Base-by-base conservation (phyloP, 2,329 filamentous ascomycete genomes). In the Arachnopeziza araneosa region DNA sequence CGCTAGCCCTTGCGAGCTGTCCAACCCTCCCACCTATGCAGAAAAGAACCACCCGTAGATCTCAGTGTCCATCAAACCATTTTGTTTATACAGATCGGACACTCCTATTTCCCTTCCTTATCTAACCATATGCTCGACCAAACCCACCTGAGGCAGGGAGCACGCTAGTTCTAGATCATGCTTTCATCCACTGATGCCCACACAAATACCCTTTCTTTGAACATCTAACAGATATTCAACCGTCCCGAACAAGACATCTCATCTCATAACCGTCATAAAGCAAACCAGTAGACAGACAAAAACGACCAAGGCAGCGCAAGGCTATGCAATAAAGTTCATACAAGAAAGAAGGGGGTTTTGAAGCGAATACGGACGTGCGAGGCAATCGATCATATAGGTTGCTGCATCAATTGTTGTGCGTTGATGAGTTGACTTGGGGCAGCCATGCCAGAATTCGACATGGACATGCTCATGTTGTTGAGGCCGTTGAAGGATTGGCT, bases 351-450 rank as follows among this genome's bases (percentile, higher is more conserved):
- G 36, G 17, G 6, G 36, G 5, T 44, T 30, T 44, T 44, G 36
- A 44, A 44, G 36, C 36, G 36, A 44, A 44, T 44, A 44, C 36
- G 36, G 12, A 44, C 36, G 36, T 44, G 10, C 4, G 36, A 44
- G 4, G 17, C 17, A 17, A 19, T 19, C 12, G 17, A 14, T 64
- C 64, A 71, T 65, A 71, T 71, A 44, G 67, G 61, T 55, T 75
- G 72, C 58, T 74, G 71, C 64, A 75, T 70, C 62, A 74, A 59
- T 54, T 72, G 71, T 24, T 72, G 72, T 22, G 66, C 61, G 52
- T 66, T 65, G 58, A 75, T 72, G 55, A 75, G 68, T 62, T 75
- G 72, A 63, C 70, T 74, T 1, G 72, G 72, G 22, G 72, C 71
- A 23, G 72, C 70, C 69, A 75, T 73, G 55, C 67, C 68, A 32